Evolutionary conservation across 257 asterid genomes (phyloP), one percentile per base, ranked within the genome.

Genomic region (Marsdenia floribunda): DNA sequence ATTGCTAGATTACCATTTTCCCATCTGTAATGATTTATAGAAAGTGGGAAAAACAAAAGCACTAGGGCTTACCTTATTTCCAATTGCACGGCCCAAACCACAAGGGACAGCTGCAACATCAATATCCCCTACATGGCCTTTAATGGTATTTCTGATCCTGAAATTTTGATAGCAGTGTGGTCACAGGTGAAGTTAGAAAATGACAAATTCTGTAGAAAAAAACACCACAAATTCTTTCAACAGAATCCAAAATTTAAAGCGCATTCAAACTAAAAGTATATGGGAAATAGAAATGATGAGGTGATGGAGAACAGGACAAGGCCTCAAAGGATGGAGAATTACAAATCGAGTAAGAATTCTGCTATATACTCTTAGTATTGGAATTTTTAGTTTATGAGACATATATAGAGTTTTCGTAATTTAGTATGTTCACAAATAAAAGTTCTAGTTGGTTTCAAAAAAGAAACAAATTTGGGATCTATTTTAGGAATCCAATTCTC

Each of bases 31-130:
- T 64, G 70, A 64, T 64, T 22, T 64, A 64, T 18, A 35, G 24
- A 40, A 9, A 35, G 38, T 42, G 37, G 40, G 21, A 9, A 65
- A 29, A 3, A 37, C 61, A 52, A 49, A n/a, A 61, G 76, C 71
- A 78, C 57, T 57, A 38, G 8, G 44, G 44, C 72, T 49, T 84
- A 92, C 99, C 92, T 94, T 94, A 82, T 94, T 94, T 61, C 99
- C 99, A 78, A 94, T 88, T 14, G 99, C 97, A 78, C 97, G 96
- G 52, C 99, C 99, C 70, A 84, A 83, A 76, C 99, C 99, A 88
- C 99, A 94, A 67, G 99, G 96, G 81, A 94, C 99, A 80, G 99
- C 99, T 71, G 97, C 96, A 79, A 86, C 97, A 73, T 94, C 99
- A 81, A 91, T 86, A 86, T 94, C 99, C 61, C 99, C 99, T 60